Conservation (phyloP, 768 basidiomycete species). For the Saitozyma sp. region DNA sequence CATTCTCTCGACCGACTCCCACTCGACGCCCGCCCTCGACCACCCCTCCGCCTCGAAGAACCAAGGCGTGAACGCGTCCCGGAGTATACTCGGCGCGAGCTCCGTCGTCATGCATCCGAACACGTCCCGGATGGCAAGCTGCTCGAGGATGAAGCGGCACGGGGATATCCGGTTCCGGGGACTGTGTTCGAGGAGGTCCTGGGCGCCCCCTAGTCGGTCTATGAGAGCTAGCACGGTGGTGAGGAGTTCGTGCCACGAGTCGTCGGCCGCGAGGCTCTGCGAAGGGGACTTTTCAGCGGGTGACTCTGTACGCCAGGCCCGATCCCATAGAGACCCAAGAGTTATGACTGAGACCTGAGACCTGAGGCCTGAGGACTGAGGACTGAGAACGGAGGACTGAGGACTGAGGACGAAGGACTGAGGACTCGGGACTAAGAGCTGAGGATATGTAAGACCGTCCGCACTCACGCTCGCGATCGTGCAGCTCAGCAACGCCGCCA, state of each 20-base stretch:
- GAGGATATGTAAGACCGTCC: too few relatives aligned
- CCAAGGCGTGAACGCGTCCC: slow-evolving; percentile 33
- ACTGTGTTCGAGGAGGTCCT: slow-evolving; percentile 22
- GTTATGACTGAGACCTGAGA: too few relatives aligned
- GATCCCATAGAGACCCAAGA: too few relatives aligned
- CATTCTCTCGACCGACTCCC: slow-evolving; percentile 45
- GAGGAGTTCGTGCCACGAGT: slow-evolving; percentile 42
- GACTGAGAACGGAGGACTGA: too few relatives aligned
- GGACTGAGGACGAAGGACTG: too few relatives aligned
- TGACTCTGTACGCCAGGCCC: too few relatives aligned
- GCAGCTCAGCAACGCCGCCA: slow-evolving; percentile 39
- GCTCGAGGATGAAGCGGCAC: slow-evolving; percentile 41
- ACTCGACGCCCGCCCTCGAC: slow-evolving; percentile 31
- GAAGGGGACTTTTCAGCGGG: too few relatives aligned
- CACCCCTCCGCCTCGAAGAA: slow-evolving; percentile 39
- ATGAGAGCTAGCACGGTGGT: slow-evolving; percentile 27
- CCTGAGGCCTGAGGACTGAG: too few relatives aligned
- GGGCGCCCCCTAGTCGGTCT: slow-evolving; percentile 34
- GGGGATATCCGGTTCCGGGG: slow-evolving; percentile 26
- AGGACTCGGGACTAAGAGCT: too few relatives aligned
- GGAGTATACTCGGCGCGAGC: slow-evolving; percentile 28
- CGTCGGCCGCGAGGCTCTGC: slow-evolving; percentile 41
- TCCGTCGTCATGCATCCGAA: slow-evolving; percentile 46
- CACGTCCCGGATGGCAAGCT: slow-evolving; percentile 40
- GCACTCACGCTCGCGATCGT: slow-evolving; percentile 41